Evolutionary conservation across 495 filamentous ascomycete species (phyloP).

Genomic region (Hypoxylon lienhwacheense): DNA sequence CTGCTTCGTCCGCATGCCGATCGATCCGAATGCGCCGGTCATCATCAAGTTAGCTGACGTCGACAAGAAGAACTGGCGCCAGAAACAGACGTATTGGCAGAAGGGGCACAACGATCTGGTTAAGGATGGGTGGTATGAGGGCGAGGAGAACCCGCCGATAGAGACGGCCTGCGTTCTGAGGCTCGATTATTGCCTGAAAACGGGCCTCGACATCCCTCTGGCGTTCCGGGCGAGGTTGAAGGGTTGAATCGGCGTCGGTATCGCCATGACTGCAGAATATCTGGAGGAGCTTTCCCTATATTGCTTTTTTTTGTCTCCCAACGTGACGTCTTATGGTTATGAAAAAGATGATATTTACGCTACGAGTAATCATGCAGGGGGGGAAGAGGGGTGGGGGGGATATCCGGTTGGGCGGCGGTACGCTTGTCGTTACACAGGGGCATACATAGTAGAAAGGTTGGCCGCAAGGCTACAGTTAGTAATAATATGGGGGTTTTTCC

Average conservation of each 20-base stretch:
- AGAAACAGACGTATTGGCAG: conserved; percentile 75
- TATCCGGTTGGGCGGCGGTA: conserved; percentile 31
- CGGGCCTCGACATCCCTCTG: conserved; percentile 19
- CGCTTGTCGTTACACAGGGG: conserved; percentile 15
- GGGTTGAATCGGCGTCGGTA: background rate
- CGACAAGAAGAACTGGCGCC: conserved; percentile 76
- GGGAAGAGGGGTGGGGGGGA: conserved; percentile 15
- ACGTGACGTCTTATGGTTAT: conserved; percentile 23
- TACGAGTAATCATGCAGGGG: conserved; percentile 22
- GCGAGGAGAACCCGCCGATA: conserved; percentile 45
- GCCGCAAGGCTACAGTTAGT: conserved; percentile 23
- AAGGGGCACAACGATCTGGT: conserved; percentile 63
- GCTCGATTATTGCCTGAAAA: conserved; percentile 18
- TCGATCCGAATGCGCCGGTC: conserved; percentile 46
- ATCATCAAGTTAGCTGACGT: conserved; percentile 83
- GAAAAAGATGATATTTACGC: conserved; percentile 25
- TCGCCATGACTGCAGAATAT: background rate
- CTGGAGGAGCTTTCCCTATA: background rate
- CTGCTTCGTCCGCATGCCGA: conserved; percentile 68
- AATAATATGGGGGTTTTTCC: background rate
- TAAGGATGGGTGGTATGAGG: conserved; percentile 73
- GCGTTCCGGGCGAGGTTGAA: conserved; percentile 22
- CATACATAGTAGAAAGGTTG: conserved; percentile 24
- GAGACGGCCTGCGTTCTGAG: conserved; percentile 30
- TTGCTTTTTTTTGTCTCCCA: background rate